phyloP scores from a whole-genome alignment of 2,329 filamentous ascomycete species.

The Eutypella sp. region DNA sequence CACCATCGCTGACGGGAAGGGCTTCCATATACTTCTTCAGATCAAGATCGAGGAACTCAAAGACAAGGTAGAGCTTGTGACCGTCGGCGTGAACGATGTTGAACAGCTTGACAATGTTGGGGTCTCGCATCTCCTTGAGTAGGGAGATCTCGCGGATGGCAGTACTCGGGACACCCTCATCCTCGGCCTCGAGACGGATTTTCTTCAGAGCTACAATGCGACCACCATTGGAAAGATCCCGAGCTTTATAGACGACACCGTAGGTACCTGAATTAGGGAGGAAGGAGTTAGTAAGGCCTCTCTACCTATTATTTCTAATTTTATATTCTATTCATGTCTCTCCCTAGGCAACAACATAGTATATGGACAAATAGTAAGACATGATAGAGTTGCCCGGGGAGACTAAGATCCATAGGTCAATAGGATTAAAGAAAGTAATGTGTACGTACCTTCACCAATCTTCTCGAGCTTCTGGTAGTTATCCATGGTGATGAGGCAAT shows the following conservation, averaged over 20 bases:
- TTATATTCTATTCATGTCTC: too few species aligned
- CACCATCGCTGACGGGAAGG: constrained; percentile 76
- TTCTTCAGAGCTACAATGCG: constrained; percentile 93
- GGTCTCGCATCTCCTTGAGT: constrained; percentile 90
- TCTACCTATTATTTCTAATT: neutral
- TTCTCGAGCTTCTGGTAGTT: constrained; percentile 97
- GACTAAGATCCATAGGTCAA: neutral
- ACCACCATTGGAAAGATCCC: constrained; percentile 74
- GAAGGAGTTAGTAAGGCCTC: neutral
- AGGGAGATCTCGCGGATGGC: constrained; percentile 93
- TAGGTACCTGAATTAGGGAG: constrained; percentile 64
- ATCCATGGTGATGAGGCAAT: constrained; percentile 57
- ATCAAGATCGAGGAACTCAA: constrained; percentile 86
- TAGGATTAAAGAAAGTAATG: constrained; percentile 1
- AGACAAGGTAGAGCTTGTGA: constrained; percentile 90
- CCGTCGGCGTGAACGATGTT: constrained; percentile 95
- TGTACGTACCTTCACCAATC: constrained; percentile 75
- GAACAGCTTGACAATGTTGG: constrained; percentile 79
- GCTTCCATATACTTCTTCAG: constrained; percentile 97
- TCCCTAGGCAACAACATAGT: too few species aligned
- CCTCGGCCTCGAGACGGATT: constrained; percentile 90
- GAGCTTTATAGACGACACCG: constrained; percentile 91
- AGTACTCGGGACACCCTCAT: constrained; percentile 88
- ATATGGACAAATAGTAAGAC: neutral
- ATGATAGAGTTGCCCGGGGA: too few species aligned